Evolutionary conservation across 257 asterid species (phyloP), one percentile per base, ranked within the genome.

Genomic region (Solanum pennellii): DNA sequence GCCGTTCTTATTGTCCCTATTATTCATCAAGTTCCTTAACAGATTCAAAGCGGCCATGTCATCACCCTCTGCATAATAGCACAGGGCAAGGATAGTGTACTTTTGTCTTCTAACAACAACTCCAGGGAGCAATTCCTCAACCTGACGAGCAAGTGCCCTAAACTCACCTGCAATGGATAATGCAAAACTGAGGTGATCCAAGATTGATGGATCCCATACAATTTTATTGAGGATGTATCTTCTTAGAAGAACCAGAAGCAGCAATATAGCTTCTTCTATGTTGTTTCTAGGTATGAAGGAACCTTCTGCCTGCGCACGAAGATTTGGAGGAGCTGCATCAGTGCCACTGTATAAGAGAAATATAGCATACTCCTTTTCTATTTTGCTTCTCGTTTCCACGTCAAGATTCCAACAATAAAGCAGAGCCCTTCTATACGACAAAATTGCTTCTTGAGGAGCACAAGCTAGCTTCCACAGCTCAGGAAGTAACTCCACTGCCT

Each of bases 361-460:
- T 37, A 91, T 66, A 11, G 98, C 99, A 14, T 94, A 96, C 69
- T 93, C 94, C 90, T 92, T 95, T 86, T 96, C 98, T 8, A 96
- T 87, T 85, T 89, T 91, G 20, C 94, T 92, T 87, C 95, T 87
- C 33, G 94, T 93, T 85, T 90, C 91, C 4, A 90, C 47, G 29
- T 94, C 97, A 47, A 96, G 98, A 87, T 92, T 93, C 98, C 99
- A 96, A 20, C 89, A 93, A 65, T 95, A 94, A 69, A 96, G 96
- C 25, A 96, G 91, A 71, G 98, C 98, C 84, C 94, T 89, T 86
- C 98, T 90, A 85, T 95, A 96, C 33, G 98, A 93, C 71, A 90
- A 86, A 82, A 92, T 93, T 35, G 93, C 93, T 88, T 94, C 95
- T 84, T 92, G 94, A n/a, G 98, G 98, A 31, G 88, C 80, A 79